A percentile compares a stretch with the other conserved stretches of the same genome.
Evolutionary conservation across 306 rosid genomes (phyloP).

Genomic region (Gynostemma pentaphyllum): DNA sequence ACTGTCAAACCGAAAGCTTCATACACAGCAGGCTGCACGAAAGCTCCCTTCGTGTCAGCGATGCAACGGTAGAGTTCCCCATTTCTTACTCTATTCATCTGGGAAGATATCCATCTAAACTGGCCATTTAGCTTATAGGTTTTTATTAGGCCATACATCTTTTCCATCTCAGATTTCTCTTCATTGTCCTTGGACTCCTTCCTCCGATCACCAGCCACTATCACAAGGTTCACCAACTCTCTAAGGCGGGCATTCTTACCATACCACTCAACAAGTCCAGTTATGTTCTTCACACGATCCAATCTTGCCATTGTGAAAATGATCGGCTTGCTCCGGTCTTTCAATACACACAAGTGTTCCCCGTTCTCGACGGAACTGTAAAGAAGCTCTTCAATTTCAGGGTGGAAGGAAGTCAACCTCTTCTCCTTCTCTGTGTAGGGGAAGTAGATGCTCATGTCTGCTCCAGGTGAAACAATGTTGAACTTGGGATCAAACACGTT

Average conservation of each 20-base stretch:
- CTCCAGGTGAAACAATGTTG: conserved; percentile 98
- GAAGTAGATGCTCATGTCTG: conserved; percentile 80
- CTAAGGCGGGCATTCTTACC: conserved; percentile 75
- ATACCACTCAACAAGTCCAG: conserved; percentile 96
- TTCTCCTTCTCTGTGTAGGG: conserved; percentile 55
- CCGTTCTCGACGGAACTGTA: conserved; percentile 73
- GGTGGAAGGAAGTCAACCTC: conserved; percentile 70
- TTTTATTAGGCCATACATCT: conserved; percentile 67
- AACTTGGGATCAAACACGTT: conserved; percentile 97
- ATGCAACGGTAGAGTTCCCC: conserved; percentile 90
- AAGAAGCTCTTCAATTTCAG: conserved; percentile 88
- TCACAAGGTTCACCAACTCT: conserved; percentile 85
- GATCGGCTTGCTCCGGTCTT: conserved; percentile 87
- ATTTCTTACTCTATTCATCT: conserved; percentile 90
- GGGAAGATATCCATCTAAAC: conserved; percentile 93
- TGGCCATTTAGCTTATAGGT: conserved; percentile 89
- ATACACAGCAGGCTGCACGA: conserved; percentile 97
- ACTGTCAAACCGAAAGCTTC: conserved; percentile 96
- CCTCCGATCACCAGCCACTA: conserved; percentile 91
- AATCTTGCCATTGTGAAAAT: conserved; percentile 98
- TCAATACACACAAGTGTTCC: conserved; percentile 93
- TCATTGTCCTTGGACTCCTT: conserved; percentile 93
- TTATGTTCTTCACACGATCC: conserved; percentile 95
- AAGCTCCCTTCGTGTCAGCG: conserved; percentile 78
- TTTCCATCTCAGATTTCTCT: conserved; percentile 89